Conservation (phyloP, 192 early-diverging fungal species). For the Entomortierella parvispora region DNA sequence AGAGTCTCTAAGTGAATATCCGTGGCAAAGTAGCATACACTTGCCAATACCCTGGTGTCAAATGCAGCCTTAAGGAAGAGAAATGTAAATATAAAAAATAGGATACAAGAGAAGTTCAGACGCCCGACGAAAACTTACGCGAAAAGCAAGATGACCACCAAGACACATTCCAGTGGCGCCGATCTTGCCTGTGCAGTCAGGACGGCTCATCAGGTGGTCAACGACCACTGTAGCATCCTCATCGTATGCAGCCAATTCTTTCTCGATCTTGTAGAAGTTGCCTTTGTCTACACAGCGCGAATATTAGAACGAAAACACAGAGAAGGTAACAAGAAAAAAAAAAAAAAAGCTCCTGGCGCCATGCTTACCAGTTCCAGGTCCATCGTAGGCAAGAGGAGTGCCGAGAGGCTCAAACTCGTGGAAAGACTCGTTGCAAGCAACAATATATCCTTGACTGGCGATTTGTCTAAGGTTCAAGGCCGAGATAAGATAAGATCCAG, state of each 20-base stretch:
- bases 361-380: constrained; percentile 49
- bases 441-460: constrained; percentile 54
- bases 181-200: constrained; percentile 66
- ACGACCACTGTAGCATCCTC: constrained; percentile 66
- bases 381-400: constrained; percentile 65
- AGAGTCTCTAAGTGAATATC: constrained; percentile 70
- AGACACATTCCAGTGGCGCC: constrained; percentile 71
- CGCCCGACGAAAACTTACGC: constrained; percentile 26
- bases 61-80: constrained; percentile 56
- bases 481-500: neutral
- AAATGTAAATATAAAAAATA: neutral
- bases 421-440: constrained; percentile 69
- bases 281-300: constrained; percentile 58
- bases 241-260: constrained; percentile 65
- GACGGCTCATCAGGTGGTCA: constrained; percentile 58
- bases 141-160: constrained; percentile 67
- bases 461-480: constrained; percentile 33
- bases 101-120: neutral
- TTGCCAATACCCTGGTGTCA: constrained; percentile 62
- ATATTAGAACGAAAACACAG: neutral
- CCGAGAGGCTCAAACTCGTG: constrained; percentile 70
- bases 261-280: constrained; percentile 68
- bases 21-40: constrained; percentile 72
- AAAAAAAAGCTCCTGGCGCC: neutral
- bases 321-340: neutral